Percentiles rank a stretch among this genome's conserved stretches.
Conservation (phyloP, 1,139 yeast genomes). For the Nakaseomyces glabratus region DNA sequence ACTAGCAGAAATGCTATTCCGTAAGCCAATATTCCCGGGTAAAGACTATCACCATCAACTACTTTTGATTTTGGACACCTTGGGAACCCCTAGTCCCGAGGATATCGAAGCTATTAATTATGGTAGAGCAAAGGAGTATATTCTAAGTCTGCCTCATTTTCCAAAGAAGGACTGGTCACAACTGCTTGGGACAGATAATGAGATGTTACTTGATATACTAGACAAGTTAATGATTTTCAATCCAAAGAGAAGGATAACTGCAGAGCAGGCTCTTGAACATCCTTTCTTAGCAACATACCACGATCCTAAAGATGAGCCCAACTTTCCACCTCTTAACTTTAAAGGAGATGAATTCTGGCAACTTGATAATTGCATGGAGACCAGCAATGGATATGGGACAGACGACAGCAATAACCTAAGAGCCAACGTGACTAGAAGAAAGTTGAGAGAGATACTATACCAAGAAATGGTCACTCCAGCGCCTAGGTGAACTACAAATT, state of each 20-base stretch:
- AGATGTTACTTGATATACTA: constrained; percentile 53
- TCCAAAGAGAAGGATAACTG: constrained; percentile 56
- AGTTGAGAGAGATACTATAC: constrained; percentile 43
- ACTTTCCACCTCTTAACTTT: constrained; percentile 39
- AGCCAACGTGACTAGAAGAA: constrained; percentile 20
- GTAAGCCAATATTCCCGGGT: constrained; percentile 72
- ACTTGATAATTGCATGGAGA: constrained; percentile 39
- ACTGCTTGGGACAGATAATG: constrained; percentile 40
- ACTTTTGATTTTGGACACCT: constrained; percentile 47
- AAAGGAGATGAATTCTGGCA: constrained; percentile 51
- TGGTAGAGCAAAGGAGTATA: constrained; percentile 52
- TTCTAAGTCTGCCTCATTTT: constrained; percentile 49
- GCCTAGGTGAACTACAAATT: neutral
- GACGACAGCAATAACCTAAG: constrained; percentile 18
- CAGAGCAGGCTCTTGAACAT: constrained; percentile 55
- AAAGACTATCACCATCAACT: constrained; percentile 62
- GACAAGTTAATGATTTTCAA: constrained; percentile 53
- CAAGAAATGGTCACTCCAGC: constrained; percentile 43
- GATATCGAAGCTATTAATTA: constrained; percentile 52
- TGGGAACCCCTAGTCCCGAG: constrained; percentile 56
- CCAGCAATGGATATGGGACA: constrained; percentile 35
- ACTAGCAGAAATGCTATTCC: constrained; percentile 53
- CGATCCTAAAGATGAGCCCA: constrained; percentile 67
- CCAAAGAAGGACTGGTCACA: constrained; percentile 39
- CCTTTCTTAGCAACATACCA: constrained; percentile 59